Percentiles rank a stretch among this genome's conserved stretches.
Evolutionary conservation across 805 yeast genomes (phyloP).

Genomic region (Yarrowia sp.): DNA sequence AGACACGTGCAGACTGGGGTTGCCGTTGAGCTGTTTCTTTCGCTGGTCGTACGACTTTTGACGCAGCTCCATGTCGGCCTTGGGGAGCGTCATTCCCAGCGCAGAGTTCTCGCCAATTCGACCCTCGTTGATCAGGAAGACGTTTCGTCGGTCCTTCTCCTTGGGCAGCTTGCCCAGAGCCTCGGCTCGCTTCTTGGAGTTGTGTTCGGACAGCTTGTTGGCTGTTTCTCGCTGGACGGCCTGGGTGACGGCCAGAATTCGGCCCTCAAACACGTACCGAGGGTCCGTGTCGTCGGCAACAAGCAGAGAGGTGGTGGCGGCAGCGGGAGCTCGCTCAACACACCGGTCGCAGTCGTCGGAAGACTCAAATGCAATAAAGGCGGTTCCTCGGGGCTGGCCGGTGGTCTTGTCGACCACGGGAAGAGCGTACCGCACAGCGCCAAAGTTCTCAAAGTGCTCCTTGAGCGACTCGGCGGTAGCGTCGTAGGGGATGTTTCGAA

Average conservation of each 20-base stretch:
- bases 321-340: constrained; percentile 77
- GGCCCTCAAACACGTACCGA: constrained; percentile 85
- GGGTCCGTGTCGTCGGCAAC: constrained; percentile 93
- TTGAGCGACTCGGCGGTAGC: constrained; percentile 80
- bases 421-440: constrained; percentile 87
- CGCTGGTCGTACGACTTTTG: constrained; percentile 86
- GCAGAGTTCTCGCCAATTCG: constrained; percentile 82
- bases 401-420: constrained; percentile 89
- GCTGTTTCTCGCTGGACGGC: constrained; percentile 91
- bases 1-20: constrained; percentile 91
- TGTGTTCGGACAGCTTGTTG: constrained; percentile 69
- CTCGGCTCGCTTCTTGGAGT: constrained; percentile 75
- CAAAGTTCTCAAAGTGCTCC: constrained; percentile 83
- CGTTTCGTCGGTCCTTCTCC: constrained; percentile 81
- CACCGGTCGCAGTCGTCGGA: constrained; percentile 72
- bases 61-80: constrained; percentile 82
- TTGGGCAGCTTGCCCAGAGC: constrained; percentile 79
- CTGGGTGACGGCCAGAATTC: constrained; percentile 81
- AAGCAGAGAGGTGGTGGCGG: constrained; percentile 65
- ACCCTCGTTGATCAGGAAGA: constrained; percentile 92
- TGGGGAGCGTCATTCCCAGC: constrained; percentile 70
- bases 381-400: constrained; percentile 91
- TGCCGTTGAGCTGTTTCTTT: constrained; percentile 86
- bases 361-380: constrained; percentile 83
- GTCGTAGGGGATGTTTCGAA: constrained; percentile 93